Conservation (phyloP, 2,329 filamentous ascomycete genomes). For the Knoxdaviesia capensis region DNA sequence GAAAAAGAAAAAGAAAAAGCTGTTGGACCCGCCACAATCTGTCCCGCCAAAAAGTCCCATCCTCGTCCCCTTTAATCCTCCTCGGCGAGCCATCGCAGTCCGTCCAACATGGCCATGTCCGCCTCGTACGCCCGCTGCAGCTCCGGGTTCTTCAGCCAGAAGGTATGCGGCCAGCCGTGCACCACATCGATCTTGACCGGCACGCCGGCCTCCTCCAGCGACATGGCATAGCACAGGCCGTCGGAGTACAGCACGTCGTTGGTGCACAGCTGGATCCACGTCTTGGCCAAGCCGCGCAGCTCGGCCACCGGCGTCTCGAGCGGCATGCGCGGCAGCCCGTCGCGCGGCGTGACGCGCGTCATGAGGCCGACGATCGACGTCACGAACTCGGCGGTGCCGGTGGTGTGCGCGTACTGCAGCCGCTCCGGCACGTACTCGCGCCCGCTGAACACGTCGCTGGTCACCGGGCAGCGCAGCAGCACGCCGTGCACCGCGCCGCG, state of each 20-base stretch:
- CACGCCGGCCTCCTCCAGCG: constrained; percentile 17
- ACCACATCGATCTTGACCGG: constrained; percentile 21
- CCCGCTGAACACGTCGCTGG: constrained; percentile 19
- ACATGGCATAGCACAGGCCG: constrained; percentile 26
- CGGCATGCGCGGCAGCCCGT: constrained; percentile 19
- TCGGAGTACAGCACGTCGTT: constrained; percentile 31
- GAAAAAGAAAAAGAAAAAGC: background rate
- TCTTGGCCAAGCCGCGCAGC: constrained; percentile 16
- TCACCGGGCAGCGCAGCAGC: constrained; percentile 26
- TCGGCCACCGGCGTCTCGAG: constrained; percentile 15
- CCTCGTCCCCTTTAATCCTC: background rate
- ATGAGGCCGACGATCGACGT: constrained; percentile 15
- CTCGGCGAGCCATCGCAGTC: constrained; percentile 17
- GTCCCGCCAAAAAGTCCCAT: background rate
- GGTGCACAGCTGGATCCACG: constrained; percentile 27
- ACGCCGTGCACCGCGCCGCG: constrained; percentile 16
- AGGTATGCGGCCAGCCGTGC: constrained; percentile 28
- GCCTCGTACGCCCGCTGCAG: constrained; percentile 18
- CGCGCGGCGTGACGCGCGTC: constrained; percentile 14
- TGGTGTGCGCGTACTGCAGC: constrained; percentile 18
- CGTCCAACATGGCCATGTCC: constrained; percentile 20
- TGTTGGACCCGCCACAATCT: background rate
- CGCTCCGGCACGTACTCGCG: constrained; percentile 15
- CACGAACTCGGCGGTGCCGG: constrained; percentile 16
- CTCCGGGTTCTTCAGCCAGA: constrained; percentile 26